These are phyloP conservation scores for Aspergillus japonicus DNA, from an alignment of 2,329 filamentous ascomycete genomes.

Conservation along the genomic window DNA sequence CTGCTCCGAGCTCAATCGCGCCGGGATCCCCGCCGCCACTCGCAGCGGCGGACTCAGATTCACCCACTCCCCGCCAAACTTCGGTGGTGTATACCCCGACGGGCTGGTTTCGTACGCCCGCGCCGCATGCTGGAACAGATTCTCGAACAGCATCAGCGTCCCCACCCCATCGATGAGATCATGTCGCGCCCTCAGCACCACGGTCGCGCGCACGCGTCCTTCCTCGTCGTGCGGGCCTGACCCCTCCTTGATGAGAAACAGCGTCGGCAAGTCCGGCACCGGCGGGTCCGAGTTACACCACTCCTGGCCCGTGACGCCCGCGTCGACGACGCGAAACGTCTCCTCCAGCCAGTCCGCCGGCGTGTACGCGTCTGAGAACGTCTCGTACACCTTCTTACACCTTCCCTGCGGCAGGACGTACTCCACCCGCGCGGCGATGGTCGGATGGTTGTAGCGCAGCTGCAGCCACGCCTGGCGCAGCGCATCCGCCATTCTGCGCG, in stretches of 20 bases:
- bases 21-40: constrained; percentile 21
- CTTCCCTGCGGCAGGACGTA: constrained; percentile 10
- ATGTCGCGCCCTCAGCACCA: constrained; percentile 24
- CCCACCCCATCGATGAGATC: constrained; percentile 27
- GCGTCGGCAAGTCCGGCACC: constrained; percentile 22
- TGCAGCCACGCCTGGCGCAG: constrained; percentile 24
- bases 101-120: constrained; percentile 10
- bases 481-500: constrained; percentile 9
- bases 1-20: constrained; percentile 9
- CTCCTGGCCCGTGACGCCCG: constrained; percentile 16
- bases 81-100: constrained; percentile 4
- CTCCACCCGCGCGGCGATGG: constrained; percentile 25
- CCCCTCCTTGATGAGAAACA: constrained; percentile 21
- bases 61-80: constrained; percentile 20
- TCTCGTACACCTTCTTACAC: constrained; percentile 26
- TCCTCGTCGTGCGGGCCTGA: neutral
- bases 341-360: constrained; percentile 17
- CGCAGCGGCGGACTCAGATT: constrained; percentile 25
- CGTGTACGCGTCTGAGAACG: neutral
- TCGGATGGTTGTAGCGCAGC: constrained; percentile 26
- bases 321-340: constrained; percentile 19
- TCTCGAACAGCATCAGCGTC: constrained; percentile 22
- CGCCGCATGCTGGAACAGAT: constrained; percentile 18
- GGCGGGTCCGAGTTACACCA: constrained; percentile 29
- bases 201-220: constrained; percentile 9